phyloP scores from a whole-genome alignment of 306 rosid species.

The Rosa rugosa region DNA sequence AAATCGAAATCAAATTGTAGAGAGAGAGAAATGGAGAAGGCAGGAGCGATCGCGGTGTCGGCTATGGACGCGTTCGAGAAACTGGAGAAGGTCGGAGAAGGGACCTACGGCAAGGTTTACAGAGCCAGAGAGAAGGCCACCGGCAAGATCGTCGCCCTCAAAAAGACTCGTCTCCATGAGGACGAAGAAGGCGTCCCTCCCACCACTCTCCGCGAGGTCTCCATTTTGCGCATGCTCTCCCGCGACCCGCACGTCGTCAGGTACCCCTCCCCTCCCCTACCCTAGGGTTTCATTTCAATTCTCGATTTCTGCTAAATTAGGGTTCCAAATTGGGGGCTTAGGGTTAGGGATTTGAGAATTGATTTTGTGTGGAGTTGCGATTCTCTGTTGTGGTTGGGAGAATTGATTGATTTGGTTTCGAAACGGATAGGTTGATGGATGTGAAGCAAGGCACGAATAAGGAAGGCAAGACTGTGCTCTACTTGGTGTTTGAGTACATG shows the following conservation, averaged over 20 bases:
- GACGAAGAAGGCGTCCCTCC: conserved; percentile 99
- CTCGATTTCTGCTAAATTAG: not conserved
- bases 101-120: conserved; percentile 90
- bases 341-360: not conserved
- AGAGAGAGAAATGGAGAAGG: conserved; percentile 32
- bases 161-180: conserved; percentile 95
- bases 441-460: conserved; percentile 92
- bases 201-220: conserved; percentile 94
- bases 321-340: not conserved
- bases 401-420: not conserved
- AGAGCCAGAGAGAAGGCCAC: conserved; percentile 79
- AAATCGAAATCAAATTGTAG: not conserved
- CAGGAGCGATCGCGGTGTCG: conserved; percentile 32
- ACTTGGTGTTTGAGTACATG: conserved; percentile 91
- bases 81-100: conserved; percentile 93
- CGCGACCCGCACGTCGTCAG: conserved; percentile 85
- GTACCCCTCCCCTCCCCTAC: not conserved
- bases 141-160: conserved; percentile 86
- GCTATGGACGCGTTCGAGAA: conserved; percentile 90
- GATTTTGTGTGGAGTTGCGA: not conserved
- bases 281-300: not conserved
- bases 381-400: too few species aligned
- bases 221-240: conserved; percentile 93
- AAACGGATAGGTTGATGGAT: conserved; percentile 58
- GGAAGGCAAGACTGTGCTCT: conserved; percentile 88